Evolutionary conservation across 495 filamentous ascomycete genomes (phyloP), one percentile per base, ranked within the genome.

Genomic region (Podospora conica): DNA sequence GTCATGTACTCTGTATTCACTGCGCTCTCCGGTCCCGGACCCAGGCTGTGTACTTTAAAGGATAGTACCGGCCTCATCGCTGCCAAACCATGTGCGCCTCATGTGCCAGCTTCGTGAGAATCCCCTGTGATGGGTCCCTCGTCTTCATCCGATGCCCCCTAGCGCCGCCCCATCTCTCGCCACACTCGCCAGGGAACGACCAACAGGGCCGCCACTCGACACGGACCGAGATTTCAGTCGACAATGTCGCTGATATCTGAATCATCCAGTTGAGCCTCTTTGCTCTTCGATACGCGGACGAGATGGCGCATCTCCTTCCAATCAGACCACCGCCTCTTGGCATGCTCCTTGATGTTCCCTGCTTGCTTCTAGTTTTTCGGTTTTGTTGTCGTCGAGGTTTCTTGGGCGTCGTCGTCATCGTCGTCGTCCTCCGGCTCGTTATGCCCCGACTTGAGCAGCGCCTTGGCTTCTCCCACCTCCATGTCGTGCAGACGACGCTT

Each of bases 401-500:
- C 66, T 27, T 56, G 69, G 4, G 70, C 66, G 20, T 75, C 75
- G 22, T 73, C 70, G n/a, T 74, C 74, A 3, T 78, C 76, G 22
- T 73, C 73, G 3, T 79, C 77, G 0, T 72, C 72, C 12, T 69
- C 65, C 9, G 56, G 27, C 33, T 63, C 53, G 4, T 60, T n/a
- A 20, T 69, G 60, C 15, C 62, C 65, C 31, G 73, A 75, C 65
- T 76, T 74, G 22, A 73, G 65, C 22, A 86, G 70, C 8, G 80
- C 82, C 11, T 78, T 79, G 9, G 83, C 84, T 63, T 86, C 84
- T 53, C 79, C 80, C 18, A 78, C 73, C 67, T 86, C 84, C 83
- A 86, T 86, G 63, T 75, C 79, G 64, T 84, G 83, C 22, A 86
- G 76, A 53, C 78, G 79, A 64, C 82, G 70, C 77, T 83, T 83